Percentiles rank a stretch among this genome's conserved stretches.
phyloP scores from a whole-genome alignment of 2,329 filamentous ascomycete genomes.

The Calycina herbarum region DNA sequence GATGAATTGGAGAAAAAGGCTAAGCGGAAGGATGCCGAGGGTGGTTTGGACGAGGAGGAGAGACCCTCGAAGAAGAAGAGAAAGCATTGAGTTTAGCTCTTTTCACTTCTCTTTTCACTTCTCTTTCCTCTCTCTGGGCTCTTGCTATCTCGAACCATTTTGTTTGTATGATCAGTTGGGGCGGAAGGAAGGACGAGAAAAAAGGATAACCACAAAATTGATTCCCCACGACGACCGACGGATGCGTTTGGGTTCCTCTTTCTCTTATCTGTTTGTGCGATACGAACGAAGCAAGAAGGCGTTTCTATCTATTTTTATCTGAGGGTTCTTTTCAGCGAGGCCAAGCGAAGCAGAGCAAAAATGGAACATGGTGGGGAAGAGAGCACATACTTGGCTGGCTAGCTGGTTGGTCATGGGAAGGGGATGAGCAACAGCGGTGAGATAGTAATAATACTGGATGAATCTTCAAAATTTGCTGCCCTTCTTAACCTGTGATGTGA shows the following conservation, averaged over 20 bases:
- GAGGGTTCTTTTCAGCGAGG: background rate
- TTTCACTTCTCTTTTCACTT: background rate
- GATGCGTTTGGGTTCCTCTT: background rate
- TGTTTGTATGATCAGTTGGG: constrained; percentile 1
- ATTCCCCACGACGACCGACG: background rate
- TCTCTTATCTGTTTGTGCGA: background rate
- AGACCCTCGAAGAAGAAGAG: constrained; percentile 70
- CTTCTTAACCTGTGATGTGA: no score
- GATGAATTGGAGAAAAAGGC: constrained; percentile 92
- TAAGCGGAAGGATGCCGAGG: constrained; percentile 75
- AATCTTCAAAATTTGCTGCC: no score
- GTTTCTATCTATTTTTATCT: background rate
- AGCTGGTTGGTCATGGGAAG: no score
- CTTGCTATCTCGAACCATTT: background rate
- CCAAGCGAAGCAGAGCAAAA: background rate
- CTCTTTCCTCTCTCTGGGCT: background rate
- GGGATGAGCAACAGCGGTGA: no score
- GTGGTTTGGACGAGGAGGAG: constrained; percentile 68
- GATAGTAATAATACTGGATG: no score
- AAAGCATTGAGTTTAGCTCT: constrained; percentile 41
- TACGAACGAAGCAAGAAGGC: background rate
- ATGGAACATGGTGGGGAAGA: background rate
- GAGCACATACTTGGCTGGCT: no score
- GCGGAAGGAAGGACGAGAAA: background rate
- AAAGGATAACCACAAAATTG: background rate